Conservation (phyloP, 2,329 filamentous ascomycete genomes). For the Diaporthe batatas region DNA sequence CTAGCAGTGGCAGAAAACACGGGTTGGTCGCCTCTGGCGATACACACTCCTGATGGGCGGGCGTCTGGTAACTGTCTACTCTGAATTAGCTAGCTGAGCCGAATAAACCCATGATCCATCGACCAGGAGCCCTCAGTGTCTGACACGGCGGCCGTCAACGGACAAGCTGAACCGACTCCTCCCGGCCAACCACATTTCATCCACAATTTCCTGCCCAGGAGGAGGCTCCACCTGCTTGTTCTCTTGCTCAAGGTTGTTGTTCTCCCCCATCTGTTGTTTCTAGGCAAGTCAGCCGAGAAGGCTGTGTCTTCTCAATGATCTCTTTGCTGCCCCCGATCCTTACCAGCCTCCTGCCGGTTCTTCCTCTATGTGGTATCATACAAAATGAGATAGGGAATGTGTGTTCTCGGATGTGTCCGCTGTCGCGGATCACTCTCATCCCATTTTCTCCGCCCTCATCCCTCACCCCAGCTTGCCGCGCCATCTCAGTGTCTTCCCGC, state of each 20-base stretch:
- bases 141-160: background rate
- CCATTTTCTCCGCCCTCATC: slow-evolving; percentile 2
- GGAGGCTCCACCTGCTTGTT: background rate
- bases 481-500: slow-evolving; percentile 2
- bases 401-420: slow-evolving; percentile 30
- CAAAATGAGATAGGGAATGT: slow-evolving; percentile 42
- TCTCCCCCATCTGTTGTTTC: slow-evolving; percentile 35
- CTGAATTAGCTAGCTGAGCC: slow-evolving; percentile 20
- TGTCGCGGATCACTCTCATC: slow-evolving; percentile 11
- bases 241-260: slow-evolving; percentile 7
- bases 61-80: slow-evolving; percentile 18
- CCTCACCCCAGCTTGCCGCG: background rate
- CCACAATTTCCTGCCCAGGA: slow-evolving; percentile 2
- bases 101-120: slow-evolving; percentile 15
- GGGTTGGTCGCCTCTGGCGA: background rate
- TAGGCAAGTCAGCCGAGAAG: slow-evolving; percentile 29
- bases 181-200: background rate
- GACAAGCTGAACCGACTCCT: slow-evolving; percentile 6
- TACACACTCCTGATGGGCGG: background rate
- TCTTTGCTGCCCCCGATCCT: slow-evolving; percentile 11
- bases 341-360: slow-evolving; percentile 28
- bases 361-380: slow-evolving; percentile 43
- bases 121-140: background rate
- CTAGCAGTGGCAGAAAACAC: background rate
- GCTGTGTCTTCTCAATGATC: slow-evolving; percentile 23